These are phyloP conservation scores for Ogataea nitratoaversa DNA, from an alignment of 805 yeast genomes.

Conservation along the genomic window DNA sequence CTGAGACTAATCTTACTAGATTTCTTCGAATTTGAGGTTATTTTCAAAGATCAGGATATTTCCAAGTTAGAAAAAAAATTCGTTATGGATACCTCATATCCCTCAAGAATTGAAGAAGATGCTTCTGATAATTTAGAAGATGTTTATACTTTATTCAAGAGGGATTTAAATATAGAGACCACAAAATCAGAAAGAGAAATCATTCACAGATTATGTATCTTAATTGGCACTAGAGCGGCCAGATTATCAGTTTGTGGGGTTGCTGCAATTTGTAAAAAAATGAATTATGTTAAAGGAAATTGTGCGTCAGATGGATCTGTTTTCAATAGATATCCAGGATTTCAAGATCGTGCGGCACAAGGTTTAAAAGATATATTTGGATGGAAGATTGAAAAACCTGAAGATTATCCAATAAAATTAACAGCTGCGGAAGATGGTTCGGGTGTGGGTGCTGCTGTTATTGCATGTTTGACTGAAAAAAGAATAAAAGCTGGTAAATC, in stretches of 20 bases:
- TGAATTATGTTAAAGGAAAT: constrained; percentile 70
- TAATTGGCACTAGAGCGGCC: constrained; percentile 89
- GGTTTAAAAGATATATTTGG: constrained; percentile 86
- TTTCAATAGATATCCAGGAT: constrained; percentile 87
- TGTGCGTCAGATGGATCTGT: constrained; percentile 99
- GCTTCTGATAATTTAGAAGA: constrained; percentile 78
- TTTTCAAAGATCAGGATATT: constrained; percentile 70
- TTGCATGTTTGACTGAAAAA: constrained; percentile 88
- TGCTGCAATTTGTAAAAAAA: constrained; percentile 88
- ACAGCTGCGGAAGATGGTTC: constrained; percentile 77
- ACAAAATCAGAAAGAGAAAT: constrained; percentile 76
- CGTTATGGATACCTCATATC: constrained; percentile 84
- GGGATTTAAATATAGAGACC: constrained; percentile 57
- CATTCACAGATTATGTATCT: constrained; percentile 76
- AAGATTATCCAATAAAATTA: constrained; percentile 23
- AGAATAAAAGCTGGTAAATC: constrained; percentile 67
- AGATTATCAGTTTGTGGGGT: constrained; percentile 92
- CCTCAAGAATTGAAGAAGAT: constrained; percentile 84
- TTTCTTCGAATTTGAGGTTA: constrained; percentile 54
- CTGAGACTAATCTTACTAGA: constrained; percentile 78
- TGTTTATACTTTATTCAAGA: constrained; percentile 61
- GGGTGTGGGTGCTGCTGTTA: constrained; percentile 97
- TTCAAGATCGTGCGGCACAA: constrained; percentile 82
- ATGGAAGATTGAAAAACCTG: constrained; percentile 44
- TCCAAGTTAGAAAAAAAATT: constrained; percentile 57